These are phyloP conservation scores for Calonectria honghensis DNA, from an alignment of 2,329 filamentous ascomycete species.

Conservation along the genomic window DNA sequence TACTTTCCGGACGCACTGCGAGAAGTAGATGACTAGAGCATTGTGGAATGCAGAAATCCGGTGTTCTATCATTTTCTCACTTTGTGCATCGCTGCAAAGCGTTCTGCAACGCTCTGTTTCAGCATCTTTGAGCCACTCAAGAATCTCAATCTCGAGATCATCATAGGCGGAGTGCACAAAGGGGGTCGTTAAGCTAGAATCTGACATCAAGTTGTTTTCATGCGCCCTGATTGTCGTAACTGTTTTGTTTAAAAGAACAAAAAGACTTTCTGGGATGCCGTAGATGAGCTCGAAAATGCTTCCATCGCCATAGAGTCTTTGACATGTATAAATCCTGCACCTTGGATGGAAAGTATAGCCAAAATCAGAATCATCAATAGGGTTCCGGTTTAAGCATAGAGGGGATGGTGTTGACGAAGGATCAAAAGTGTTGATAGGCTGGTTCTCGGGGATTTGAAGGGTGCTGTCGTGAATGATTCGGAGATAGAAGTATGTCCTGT, in stretches of 20 bases:
- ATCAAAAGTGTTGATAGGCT: not conserved
- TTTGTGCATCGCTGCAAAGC: constrained; percentile 18
- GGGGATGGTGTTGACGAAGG: not conserved
- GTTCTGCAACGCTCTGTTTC: constrained; percentile 9
- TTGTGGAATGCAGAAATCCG: constrained; percentile 51
- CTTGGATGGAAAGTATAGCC: not conserved
- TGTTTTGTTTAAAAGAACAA: constrained; percentile 31
- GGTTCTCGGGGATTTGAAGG: not conserved
- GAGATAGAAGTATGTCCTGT: constrained; percentile 54
- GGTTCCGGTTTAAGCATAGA: not conserved
- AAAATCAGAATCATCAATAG: not conserved
- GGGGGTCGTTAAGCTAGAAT: not conserved
- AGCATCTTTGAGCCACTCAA: constrained; percentile 34
- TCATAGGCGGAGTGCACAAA: constrained; percentile 13
- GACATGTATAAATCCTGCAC: not conserved
- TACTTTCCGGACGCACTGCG: constrained; percentile 44
- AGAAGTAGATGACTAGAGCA: constrained; percentile 53
- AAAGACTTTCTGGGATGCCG: constrained; percentile 33
- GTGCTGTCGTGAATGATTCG: constrained; percentile 53
- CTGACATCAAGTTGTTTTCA: not conserved
- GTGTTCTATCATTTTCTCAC: constrained; percentile 31
- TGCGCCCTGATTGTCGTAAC: constrained; percentile 28
- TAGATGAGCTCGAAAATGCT: constrained; percentile 37
- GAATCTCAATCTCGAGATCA: constrained; percentile 33
- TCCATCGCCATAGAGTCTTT: constrained; percentile 1